Evolutionary conservation across 2,329 filamentous ascomycete genomes (phyloP).

Genomic region (Tolypocladium inflatum): DNA sequence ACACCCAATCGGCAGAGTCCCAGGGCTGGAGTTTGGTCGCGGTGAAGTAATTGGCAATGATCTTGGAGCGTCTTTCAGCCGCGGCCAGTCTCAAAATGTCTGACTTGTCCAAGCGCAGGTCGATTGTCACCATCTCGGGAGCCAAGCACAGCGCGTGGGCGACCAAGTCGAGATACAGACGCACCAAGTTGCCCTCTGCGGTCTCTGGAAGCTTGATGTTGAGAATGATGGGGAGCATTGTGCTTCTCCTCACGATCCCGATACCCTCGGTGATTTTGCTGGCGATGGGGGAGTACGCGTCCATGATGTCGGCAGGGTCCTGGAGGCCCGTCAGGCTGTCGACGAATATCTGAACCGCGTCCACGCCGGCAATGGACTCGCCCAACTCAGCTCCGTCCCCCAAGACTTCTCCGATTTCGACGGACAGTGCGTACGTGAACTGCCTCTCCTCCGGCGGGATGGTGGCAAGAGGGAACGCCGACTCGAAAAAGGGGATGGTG

Average conservation of each 20-base stretch:
- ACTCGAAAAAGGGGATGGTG: slow-evolving; percentile 49
- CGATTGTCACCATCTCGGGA: slow-evolving; percentile 54
- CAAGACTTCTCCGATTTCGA: slow-evolving; percentile 48
- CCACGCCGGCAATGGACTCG: slow-evolving; percentile 54
- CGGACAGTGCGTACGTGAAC: slow-evolving; percentile 59
- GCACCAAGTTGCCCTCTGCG: slow-evolving; percentile 10
- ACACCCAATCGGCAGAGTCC: slow-evolving; percentile 44
- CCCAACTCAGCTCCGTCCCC: slow-evolving; percentile 48
- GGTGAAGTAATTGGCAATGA: slow-evolving; percentile 48
- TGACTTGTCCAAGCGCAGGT: slow-evolving; percentile 45
- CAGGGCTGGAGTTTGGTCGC: slow-evolving; percentile 37
- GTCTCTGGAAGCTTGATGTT: slow-evolving; percentile 31
- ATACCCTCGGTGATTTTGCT: slow-evolving; percentile 47
- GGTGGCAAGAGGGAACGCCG: slow-evolving; percentile 55
- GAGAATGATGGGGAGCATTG: slow-evolving; percentile 49
- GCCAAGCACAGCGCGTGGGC: slow-evolving; percentile 51
- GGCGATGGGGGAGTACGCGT: slow-evolving; percentile 22
- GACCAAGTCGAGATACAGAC: slow-evolving; percentile 44
- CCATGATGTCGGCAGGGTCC: slow-evolving; percentile 5
- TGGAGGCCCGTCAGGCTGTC: slow-evolving; percentile 23
- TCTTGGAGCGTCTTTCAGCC: slow-evolving; percentile 44
- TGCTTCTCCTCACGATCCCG: slow-evolving; percentile 51
- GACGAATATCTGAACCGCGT: slow-evolving; percentile 56
- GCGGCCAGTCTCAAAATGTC: slow-evolving; percentile 39
- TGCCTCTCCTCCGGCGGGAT: slow-evolving; percentile 49